Evolutionary conservation across 2,329 filamentous ascomycete genomes (phyloP).

Genomic region (Aphanoascus verrucosus): DNA sequence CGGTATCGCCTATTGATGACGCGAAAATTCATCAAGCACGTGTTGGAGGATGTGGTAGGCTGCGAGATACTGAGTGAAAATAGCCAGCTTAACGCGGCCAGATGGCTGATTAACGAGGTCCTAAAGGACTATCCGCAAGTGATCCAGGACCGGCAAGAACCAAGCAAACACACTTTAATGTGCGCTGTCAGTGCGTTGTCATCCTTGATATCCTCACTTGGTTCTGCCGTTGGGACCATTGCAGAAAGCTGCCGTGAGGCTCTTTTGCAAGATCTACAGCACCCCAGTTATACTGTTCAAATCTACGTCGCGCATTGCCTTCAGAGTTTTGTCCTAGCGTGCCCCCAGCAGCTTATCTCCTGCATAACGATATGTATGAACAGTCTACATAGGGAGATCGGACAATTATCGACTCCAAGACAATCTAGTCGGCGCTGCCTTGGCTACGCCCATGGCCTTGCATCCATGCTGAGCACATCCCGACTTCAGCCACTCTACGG

Average conservation of each 20-base stretch:
- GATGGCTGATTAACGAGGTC: constrained; percentile 70
- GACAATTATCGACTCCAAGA: constrained; percentile 60
- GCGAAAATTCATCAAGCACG: constrained; percentile 69
- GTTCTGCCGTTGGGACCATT: constrained; percentile 67
- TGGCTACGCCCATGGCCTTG: constrained; percentile 83
- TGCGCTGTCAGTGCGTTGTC: constrained; percentile 68
- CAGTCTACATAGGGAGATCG: constrained; percentile 76
- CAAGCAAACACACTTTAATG: constrained; percentile 74
- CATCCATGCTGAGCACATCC: constrained; percentile 81
- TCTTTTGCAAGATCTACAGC: constrained; percentile 78
- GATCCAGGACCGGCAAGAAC: constrained; percentile 75
- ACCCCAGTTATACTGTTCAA: constrained; percentile 93
- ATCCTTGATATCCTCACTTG: constrained; percentile 66
- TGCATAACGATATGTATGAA: constrained; percentile 96
- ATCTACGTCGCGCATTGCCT: constrained; percentile 78
- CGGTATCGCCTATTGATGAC: constrained; percentile 79
- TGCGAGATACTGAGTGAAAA: constrained; percentile 76
- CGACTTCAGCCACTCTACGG: constrained; percentile 81
- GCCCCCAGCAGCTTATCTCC: constrained; percentile 80
- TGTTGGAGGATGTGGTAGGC: constrained; percentile 76
- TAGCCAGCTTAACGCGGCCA: constrained; percentile 73
- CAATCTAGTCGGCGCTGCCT: constrained; percentile 75
- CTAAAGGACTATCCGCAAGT: constrained; percentile 91
- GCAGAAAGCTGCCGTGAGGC: constrained; percentile 79
- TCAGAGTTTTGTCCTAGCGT: constrained; percentile 77